Conservation (phyloP, 352 stramenopile genomes). For the Phytophthora constricta region DNA sequence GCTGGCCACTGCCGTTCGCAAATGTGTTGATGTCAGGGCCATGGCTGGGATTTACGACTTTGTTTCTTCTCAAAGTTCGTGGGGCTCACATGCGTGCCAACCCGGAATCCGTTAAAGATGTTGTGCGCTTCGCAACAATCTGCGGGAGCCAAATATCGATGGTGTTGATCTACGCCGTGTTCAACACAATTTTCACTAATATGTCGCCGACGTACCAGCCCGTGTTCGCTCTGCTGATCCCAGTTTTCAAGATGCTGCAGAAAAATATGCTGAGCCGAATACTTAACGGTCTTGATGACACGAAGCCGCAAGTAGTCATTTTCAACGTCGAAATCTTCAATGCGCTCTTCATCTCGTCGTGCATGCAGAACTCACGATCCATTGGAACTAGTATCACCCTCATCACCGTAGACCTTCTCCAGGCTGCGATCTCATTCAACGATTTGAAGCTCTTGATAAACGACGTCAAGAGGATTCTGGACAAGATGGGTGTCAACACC, state of each 20-base stretch:
- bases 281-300: conserved; percentile 21
- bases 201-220: conserved; percentile 31
- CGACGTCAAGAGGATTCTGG: conserved; percentile 7
- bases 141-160: conserved; percentile 16
- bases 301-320: conserved; percentile 29
- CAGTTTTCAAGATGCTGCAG: conserved; percentile 42
- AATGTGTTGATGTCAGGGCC: conserved; percentile 19
- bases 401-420: conserved; percentile 25
- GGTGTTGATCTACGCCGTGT: conserved; percentile 16
- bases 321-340: conserved; percentile 40
- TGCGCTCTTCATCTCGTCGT: conserved; percentile 30
- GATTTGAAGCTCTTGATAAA: conserved; percentile 26
- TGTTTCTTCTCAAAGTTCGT: conserved; percentile 22
- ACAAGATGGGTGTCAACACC: conserved; percentile 13
- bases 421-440: conserved; percentile 15
- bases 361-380: conserved; percentile 29
- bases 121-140: conserved; percentile 23
- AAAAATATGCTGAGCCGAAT: conserved; percentile 42
- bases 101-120: conserved; percentile 18
- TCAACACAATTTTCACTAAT: conserved; percentile 19
- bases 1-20: conserved; percentile 23
- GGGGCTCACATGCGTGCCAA: conserved; percentile 23
- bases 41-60: conserved; percentile 20
- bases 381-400: conserved; percentile 25
- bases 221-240: conserved; percentile 40